These are phyloP conservation scores for Chalciporus pseudorubinellus DNA, from an alignment of 768 basidiomycete genomes.

Conservation along the genomic window DNA sequence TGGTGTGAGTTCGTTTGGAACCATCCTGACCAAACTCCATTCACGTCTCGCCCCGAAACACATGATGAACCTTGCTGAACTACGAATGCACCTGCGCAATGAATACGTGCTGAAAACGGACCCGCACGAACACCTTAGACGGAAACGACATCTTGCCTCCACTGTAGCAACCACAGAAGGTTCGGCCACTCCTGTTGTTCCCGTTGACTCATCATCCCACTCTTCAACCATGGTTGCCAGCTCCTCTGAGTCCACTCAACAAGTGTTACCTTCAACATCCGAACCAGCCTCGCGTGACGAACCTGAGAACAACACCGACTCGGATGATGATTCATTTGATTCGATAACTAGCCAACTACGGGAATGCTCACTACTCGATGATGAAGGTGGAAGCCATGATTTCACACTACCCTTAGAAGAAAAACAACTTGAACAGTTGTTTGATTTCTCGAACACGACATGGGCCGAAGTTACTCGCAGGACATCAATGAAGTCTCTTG, in stretches of 20 bases:
- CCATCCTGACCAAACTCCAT: conserved; percentile 28
- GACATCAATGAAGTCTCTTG: neutral
- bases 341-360: no score
- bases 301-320: no score
- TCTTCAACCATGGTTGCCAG: no score
- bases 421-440: neutral
- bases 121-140: conserved; percentile 5
- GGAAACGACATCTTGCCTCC: neutral
- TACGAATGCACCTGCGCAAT: conserved; percentile 32
- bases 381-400: neutral
- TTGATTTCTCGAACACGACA: neutral
- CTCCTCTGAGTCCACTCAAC: no score
- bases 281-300: no score
- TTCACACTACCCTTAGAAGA: neutral
- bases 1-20: conserved; percentile 9
- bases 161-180: neutral
- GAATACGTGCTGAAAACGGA: conserved; percentile 14
- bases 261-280: no score
- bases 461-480: neutral
- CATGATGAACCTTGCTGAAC: conserved; percentile 23
- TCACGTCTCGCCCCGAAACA: conserved; percentile 21
- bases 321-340: no score
- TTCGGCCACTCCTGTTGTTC: no score
- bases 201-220: no score
- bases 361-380: neutral